Evolutionary conservation across 2,329 filamentous ascomycete species (phyloP).

Genomic region (Fusarium brevicatenulatum): DNA sequence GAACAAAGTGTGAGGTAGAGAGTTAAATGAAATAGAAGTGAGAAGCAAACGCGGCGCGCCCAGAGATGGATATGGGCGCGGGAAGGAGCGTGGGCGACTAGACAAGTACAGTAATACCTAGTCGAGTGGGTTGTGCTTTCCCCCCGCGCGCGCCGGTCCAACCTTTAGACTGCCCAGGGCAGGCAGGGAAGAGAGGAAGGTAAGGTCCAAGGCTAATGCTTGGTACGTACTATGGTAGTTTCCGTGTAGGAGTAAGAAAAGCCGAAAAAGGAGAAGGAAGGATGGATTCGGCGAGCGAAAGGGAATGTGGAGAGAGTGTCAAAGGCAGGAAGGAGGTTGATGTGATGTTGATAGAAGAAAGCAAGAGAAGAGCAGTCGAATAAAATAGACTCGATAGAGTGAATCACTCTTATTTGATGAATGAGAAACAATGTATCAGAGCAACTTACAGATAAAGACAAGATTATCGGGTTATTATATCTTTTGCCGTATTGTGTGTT

Average conservation of each 20-base stretch:
- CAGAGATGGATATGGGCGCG: conserved; percentile 32
- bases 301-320: conserved; percentile 8
- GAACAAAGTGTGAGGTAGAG: conserved; percentile 2
- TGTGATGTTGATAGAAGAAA: conserved; percentile 3
- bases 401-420: conserved; percentile 9
- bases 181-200: conserved; percentile 7
- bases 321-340: background rate
- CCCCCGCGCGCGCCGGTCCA: conserved; percentile 38
- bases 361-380: background rate
- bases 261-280: conserved; percentile 32
- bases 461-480: conserved; percentile 2
- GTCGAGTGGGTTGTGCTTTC: conserved; percentile 31
- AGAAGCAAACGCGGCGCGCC: conserved; percentile 39
- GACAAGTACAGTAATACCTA: conserved; percentile 10
- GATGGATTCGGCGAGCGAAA: conserved; percentile 16
- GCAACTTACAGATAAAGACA: conserved; percentile 1
- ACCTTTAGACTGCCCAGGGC: conserved; percentile 31
- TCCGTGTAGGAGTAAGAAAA: conserved; percentile 13
- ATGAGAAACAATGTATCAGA: conserved; percentile 6
- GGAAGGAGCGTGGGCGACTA: conserved; percentile 37
- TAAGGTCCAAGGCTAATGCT: conserved; percentile 10
- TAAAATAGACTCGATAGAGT: background rate
- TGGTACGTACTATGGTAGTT: conserved; percentile 33
- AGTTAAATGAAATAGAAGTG: conserved; percentile 25
- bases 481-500: background rate